Evolutionary conservation across 257 asterid genomes (phyloP).

Genomic region (Solanum verrucosum): DNA sequence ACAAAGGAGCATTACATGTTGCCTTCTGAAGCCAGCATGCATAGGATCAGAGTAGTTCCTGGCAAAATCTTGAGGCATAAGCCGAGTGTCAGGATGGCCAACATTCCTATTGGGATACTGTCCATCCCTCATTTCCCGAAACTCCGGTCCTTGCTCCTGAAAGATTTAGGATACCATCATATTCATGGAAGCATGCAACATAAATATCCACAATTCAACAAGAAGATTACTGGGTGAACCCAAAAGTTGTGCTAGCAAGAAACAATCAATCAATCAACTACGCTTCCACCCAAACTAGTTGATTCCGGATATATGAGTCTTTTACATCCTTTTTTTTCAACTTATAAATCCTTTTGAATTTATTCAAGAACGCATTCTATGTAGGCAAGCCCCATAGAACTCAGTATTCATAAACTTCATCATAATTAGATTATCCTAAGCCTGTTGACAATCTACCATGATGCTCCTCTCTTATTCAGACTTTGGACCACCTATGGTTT

Average conservation of each 20-base stretch:
- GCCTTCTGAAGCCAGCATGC: slow-evolving; percentile 57
- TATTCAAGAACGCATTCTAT: not conserved
- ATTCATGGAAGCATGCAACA: not conserved
- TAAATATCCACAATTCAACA: not conserved
- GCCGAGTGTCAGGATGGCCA: slow-evolving; percentile 41
- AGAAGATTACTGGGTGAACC: not conserved
- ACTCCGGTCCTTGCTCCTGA: slow-evolving; percentile 60
- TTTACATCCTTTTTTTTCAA: not conserved
- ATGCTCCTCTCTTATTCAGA: not conserved
- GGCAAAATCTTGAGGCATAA: slow-evolving; percentile 52
- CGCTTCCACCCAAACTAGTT: not conserved
- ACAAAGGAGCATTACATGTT: slow-evolving; percentile 35
- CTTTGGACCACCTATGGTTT: not conserved
- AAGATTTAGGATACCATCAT: slow-evolving; percentile 7
- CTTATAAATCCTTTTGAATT: not conserved
- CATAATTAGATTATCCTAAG: not conserved
- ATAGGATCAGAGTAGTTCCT: slow-evolving; percentile 38
- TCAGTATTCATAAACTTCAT: not conserved
- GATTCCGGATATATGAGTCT: not conserved
- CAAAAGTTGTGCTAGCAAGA: not conserved
- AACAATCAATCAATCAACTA: not conserved
- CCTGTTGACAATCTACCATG: not conserved
- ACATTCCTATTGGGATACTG: slow-evolving; percentile 44
- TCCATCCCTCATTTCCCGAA: slow-evolving; percentile 45
- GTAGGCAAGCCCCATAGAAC: not conserved